Evolutionary conservation across 2,329 filamentous ascomycete species (phyloP), one percentile per base, ranked within the genome.

Genomic region (Talaromyces albobiverticillius): DNA sequence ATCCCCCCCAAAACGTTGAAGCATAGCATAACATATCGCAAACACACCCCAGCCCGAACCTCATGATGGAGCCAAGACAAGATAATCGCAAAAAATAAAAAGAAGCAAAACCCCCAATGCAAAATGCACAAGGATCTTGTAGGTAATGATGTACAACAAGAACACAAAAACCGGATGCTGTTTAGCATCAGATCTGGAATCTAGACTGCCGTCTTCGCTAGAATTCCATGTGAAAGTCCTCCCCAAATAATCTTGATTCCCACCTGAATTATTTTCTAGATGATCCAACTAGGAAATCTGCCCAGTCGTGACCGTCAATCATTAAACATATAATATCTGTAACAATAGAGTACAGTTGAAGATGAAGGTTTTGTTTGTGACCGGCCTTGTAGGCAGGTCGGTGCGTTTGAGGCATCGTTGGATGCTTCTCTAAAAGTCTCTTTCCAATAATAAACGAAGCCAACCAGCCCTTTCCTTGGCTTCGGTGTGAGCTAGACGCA

Each of bases 241-340:
- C 16, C 14, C 34, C 13, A 16, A 3, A 40, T 40, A 22, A 11
- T 13, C 16, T 16, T 16, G 16, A 16, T 20, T 20, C 36, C 36
- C 9, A n/a, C n/a, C n/a, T 11, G 18, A 20, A 40, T 40, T 40
- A 40, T 40, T 38, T 38, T 40, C 9, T 42, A 20, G 31, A 47
- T 34, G 32, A 53, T 42, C 34, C 42, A 55, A 46, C 26, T 34
- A 26, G 48, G 52, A 55, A 25, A 38, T 45, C 22, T 18, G 34
- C 53, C 47, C 48, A 47, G 51, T 26, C 42, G 25, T 49, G 49
- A 56, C 38, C 49, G 50, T 49, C 49, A 40, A 49, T 50, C 49
- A 56, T 56, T 56, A 52, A 53, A 53, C 54, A 46, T 56, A 29
- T 48, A 54, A 50, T 32, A 34, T 40, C 50, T 53, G 43, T 49